Evolutionary conservation across 495 filamentous ascomycete genomes (phyloP).

Genomic region (Neohortaea acidophila): DNA sequence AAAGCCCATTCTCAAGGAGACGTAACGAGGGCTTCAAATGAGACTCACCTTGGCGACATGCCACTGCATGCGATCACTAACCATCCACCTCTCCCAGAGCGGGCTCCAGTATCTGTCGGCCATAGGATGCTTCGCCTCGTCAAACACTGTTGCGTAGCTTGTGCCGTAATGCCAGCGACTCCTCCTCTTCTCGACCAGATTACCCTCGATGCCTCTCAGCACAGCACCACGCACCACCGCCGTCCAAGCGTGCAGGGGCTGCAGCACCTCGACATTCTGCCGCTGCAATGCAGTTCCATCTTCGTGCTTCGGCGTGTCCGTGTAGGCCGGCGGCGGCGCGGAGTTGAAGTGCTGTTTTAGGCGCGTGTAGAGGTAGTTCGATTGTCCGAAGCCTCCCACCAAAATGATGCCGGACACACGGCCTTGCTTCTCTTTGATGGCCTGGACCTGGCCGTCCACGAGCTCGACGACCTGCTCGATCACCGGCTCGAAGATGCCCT

Average conservation of each 20-base stretch:
- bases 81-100: slow-evolving; percentile 68
- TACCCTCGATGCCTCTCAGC: slow-evolving; percentile 52
- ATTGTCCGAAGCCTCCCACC: slow-evolving; percentile 58
- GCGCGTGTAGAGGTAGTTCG: slow-evolving; percentile 46
- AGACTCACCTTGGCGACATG: slow-evolving; percentile 51
- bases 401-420: slow-evolving; percentile 52
- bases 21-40: not conserved
- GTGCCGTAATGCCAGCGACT: slow-evolving; percentile 65
- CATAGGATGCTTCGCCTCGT: slow-evolving; percentile 50
- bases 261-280: slow-evolving; percentile 37
- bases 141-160: slow-evolving; percentile 59
- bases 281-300: slow-evolving; percentile 27
- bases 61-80: slow-evolving; percentile 66
- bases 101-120: slow-evolving; percentile 59
- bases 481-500: slow-evolving; percentile 35
- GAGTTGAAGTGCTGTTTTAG: slow-evolving; percentile 49
- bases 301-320: slow-evolving; percentile 44
- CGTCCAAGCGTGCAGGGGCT: slow-evolving; percentile 60
- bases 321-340: slow-evolving; percentile 49
- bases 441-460: slow-evolving; percentile 41
- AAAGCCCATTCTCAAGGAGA: not conserved
- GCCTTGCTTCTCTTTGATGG: slow-evolving; percentile 39
- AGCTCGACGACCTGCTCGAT: slow-evolving; percentile 42
- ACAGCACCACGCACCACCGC: slow-evolving; percentile 58
- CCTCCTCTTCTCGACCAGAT: slow-evolving; percentile 51